Evolutionary conservation across 2,329 filamentous ascomycete species (phyloP), one percentile per base, ranked within the genome.

Genomic region (Diaporthe helianthi): DNA sequence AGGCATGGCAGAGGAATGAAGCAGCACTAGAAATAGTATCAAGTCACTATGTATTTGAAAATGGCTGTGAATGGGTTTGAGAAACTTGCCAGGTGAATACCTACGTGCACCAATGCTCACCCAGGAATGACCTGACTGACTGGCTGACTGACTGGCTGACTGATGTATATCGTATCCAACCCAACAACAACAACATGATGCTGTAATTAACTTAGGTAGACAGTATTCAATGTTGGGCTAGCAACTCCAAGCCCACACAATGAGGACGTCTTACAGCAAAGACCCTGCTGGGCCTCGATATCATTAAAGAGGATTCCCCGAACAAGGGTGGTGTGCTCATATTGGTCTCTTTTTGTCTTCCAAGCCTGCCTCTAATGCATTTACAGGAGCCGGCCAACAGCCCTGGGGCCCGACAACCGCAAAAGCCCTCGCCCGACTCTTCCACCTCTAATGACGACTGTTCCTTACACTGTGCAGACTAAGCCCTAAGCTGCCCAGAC

Each of bases 401-500:
- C 47, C 38, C n/a, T n/a, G 24, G 38, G 49, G 47, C 52, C 15
- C 24, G 24, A 36, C 29, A 24, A 24, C 53, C 54, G 24, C 4
- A 24, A 65, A 19, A 4, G 33, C 13, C 52, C 13, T 26, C 19
- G 36, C 63, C 33, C 38, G 68, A 67, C 17, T 4, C 19, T 13
- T 5, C 19, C 44, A 26, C 44, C 52, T 65, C 61, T 24, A 31
- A 22, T 51, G 10, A 38, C 47, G 49, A 24, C 26, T 13, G 6
- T 33, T 22, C 24, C 69, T 81, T 84, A 94, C 73, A 93, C 92
- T 72, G 94, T 94, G 95, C 95, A 98, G 49, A 98, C 94, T 38
- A 15, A 13, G 19, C 41, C 17, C 81, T 84, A 94, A 73, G 93
- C 92, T 72, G 94, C 94, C 95, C 95, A 98, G 49, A 98, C 94